phyloP scores from a whole-genome alignment of 2,329 filamentous ascomycete species.

The Microsporum ferrugineum region DNA sequence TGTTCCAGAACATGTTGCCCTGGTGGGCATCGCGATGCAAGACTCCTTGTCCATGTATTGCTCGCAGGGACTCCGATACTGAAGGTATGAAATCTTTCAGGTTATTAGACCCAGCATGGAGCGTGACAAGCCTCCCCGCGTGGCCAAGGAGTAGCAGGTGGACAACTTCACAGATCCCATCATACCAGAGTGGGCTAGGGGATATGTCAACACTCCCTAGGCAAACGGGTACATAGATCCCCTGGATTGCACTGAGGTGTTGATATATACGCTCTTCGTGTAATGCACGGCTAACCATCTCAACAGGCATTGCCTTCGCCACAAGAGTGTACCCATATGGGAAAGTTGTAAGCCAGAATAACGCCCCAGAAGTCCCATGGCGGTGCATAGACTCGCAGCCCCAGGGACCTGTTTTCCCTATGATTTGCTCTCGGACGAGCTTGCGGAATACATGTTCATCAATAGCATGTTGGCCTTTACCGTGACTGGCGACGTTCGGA shows the following conservation, averaged over 20 bases:
- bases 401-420: conserved; percentile 4
- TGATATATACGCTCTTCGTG: conserved; percentile 14
- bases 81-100: not conserved
- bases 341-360: conserved; percentile 17
- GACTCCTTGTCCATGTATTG: conserved; percentile 1
- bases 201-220: conserved; percentile 15
- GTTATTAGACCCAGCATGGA: not conserved
- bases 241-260: conserved; percentile 12
- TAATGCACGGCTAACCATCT: conserved; percentile 4
- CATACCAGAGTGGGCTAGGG: conserved; percentile 8
- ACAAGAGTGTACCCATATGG: conserved; percentile 16
- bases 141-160: conserved; percentile 9
- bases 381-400: conserved; percentile 15
- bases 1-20: conserved; percentile 12
- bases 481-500: conserved; percentile 31
- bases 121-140: conserved; percentile 7
- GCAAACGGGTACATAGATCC: conserved; percentile 13
- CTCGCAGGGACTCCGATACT: conserved; percentile 2
- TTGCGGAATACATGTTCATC: conserved; percentile 8
- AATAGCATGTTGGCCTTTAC: conserved; percentile 10
- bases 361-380: conserved; percentile 15
- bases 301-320: conserved; percentile 12
- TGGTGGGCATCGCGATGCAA: conserved; percentile 6
- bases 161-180: conserved; percentile 10
- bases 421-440: conserved; percentile 8